Evolutionary conservation across 164 flowering plant species (phyloP).

Genomic region (Aristolochia fimbriata): DNA sequence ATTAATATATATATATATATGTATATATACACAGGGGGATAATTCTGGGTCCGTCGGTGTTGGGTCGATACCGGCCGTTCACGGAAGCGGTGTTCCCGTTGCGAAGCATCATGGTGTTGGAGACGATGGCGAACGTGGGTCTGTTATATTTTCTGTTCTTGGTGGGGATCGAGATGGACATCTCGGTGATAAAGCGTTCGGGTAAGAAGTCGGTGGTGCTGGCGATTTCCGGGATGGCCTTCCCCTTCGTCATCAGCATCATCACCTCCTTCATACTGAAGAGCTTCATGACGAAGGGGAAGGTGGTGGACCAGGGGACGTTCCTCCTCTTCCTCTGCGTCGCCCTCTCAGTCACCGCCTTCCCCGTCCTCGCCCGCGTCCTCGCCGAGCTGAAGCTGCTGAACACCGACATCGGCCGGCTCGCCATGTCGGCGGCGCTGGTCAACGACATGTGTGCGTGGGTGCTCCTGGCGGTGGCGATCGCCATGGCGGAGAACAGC

Average conservation of each 20-base stretch:
- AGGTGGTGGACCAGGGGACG: not conserved
- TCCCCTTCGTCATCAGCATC: conserved; percentile 21
- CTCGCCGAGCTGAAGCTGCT: conserved; percentile 16
- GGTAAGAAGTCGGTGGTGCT: conserved; percentile 17
- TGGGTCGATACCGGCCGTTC: conserved; percentile 7
- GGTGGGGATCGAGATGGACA: conserved; percentile 28
- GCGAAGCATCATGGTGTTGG: conserved; percentile 17
- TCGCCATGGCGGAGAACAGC: conserved; percentile 7
- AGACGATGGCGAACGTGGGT: conserved; percentile 32
- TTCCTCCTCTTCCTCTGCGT: conserved; percentile 30
- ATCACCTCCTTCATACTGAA: conserved; percentile 11
- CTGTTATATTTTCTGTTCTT: conserved; percentile 28
- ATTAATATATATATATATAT: no score
- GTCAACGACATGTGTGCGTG: conserved; percentile 19
- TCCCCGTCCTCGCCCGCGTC: conserved; percentile 17
- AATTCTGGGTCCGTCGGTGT: conserved; percentile 22
- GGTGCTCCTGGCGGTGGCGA: conserved; percentile 14
- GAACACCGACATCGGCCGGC: conserved; percentile 11
- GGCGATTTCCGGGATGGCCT: conserved; percentile 21
- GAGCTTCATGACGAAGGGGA: not conserved
- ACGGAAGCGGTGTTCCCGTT: conserved; percentile 11
- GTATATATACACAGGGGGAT: conserved; percentile 18
- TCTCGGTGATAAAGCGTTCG: conserved; percentile 7
- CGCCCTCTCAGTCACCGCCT: conserved; percentile 16
- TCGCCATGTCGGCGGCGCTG: conserved; percentile 11